A percentile compares a stretch with the other conserved stretches of the same genome.
These are phyloP conservation scores for Colletotrichum lini DNA, from an alignment of 2,329 filamentous ascomycete genomes.

Conservation along the genomic window DNA sequence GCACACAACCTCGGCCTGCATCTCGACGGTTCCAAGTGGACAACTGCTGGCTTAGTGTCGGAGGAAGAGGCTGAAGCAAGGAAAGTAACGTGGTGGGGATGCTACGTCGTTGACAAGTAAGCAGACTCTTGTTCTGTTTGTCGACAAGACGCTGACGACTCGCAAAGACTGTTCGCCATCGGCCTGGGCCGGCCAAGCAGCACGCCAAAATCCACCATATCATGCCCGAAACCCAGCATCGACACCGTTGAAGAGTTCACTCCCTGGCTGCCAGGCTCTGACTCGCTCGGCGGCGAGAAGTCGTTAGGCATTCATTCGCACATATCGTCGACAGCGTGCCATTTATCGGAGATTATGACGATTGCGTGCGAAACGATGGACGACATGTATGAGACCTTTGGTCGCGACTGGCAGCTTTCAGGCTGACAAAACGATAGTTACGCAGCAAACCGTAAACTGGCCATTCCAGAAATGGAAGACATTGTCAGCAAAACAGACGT, in stretches of 20 bases:
- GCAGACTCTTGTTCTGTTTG: background rate
- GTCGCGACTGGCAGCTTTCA: background rate
- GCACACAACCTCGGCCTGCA: slow-evolving; percentile 47
- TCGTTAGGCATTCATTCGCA: slow-evolving; percentile 37
- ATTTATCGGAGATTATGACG: slow-evolving; percentile 41
- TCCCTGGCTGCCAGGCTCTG: slow-evolving; percentile 37
- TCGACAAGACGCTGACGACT: background rate
- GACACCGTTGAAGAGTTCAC: slow-evolving; percentile 40
- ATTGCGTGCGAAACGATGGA: slow-evolving; percentile 45
- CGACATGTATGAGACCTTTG: slow-evolving; percentile 28
- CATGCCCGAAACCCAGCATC: slow-evolving; percentile 43
- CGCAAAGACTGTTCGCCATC: slow-evolving; percentile 42
- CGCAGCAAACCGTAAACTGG: slow-evolving; percentile 30
- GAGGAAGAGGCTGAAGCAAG: slow-evolving; percentile 44
- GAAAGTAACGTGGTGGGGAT: slow-evolving; percentile 47
- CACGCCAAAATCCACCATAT: slow-evolving; percentile 40
- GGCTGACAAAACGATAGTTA: slow-evolving; percentile 4
- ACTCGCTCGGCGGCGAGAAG: background rate
- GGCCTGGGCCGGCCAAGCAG: slow-evolving; percentile 44
- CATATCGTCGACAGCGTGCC: slow-evolving; percentile 39
- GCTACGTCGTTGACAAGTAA: slow-evolving; percentile 46
- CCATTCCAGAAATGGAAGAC: slow-evolving; percentile 28
- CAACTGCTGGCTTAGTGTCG: slow-evolving; percentile 21
- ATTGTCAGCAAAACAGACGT: slow-evolving; percentile 43
- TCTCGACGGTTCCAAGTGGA: slow-evolving; percentile 43